Evolutionary conservation across 177 flowering plant species (phyloP).

Genomic region (Vitis hybrid): DNA sequence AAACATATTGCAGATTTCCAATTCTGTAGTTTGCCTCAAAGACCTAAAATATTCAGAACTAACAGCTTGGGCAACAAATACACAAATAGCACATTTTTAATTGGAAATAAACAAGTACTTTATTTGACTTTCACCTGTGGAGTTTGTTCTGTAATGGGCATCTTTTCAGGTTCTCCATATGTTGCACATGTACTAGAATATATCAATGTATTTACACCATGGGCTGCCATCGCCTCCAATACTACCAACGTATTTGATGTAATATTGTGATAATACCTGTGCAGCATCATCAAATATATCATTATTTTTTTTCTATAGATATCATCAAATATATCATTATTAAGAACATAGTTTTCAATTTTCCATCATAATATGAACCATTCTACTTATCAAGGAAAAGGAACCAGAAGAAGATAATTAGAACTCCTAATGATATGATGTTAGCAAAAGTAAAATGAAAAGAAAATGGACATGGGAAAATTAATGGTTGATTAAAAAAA

Average conservation of each 20-base stretch:
- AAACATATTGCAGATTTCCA: background rate
- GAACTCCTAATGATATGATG: no score
- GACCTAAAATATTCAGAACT: no score
- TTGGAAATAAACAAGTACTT: no score
- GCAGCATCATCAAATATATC: conserved; percentile 3
- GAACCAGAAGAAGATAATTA: no score
- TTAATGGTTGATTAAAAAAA: no score
- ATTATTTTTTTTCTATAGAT: background rate
- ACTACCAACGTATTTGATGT: conserved; percentile 93
- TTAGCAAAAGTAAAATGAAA: no score
- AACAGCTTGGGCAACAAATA: no score
- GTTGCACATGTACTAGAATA: conserved; percentile 99
- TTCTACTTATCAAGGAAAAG: background rate
- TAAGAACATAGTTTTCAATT: no score
- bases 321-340: background rate
- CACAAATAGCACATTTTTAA: no score
- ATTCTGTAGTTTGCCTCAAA: background rate
- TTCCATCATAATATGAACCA: background rate
- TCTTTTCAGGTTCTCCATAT: conserved; percentile 93
- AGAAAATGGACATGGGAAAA: no score
- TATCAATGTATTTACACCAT: conserved; percentile 80
- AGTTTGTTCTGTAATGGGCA: conserved; percentile 99
- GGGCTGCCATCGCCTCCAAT: conserved; percentile 83
- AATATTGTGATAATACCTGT: conserved; percentile 97
- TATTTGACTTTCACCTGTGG: conserved; percentile 57